Base-by-base conservation (phyloP, 2,329 filamentous ascomycete genomes). In the Botrytis byssoidea region DNA sequence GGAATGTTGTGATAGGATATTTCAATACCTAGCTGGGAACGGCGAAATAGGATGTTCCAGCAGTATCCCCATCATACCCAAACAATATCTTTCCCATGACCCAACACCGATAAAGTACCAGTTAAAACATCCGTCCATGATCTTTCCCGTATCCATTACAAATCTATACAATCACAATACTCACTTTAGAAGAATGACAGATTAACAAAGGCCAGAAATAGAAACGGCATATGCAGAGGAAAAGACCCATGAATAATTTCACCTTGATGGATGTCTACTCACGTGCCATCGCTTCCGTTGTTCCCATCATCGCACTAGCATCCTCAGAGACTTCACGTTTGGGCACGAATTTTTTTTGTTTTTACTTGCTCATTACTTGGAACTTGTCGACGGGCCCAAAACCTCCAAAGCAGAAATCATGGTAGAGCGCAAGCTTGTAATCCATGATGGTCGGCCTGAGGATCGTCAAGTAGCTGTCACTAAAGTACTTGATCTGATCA, bases 131-230 rank as follows among this genome's bases (percentile, higher is more conserved):
- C 5, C 10, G 3, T 0, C 3, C 2, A 25, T 14, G 7, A 61
- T 40, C 10, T 12, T 7, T 4, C 4, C 4, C 6, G 1, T 7
- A 35, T 22, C 1, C 14, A 1, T 40, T 6, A 7, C 20, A 25
- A 1, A 8, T 8, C 0, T 3, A 37, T 37, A n/a, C 3, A 1
- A 25, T 37, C 18, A 2, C 9, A 59, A 2, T 29, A 1, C 5
- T 32, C 55, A 18, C 6, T 29, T 0, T 3, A 20, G 8, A 40
- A 35, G 40, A n/a, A 16, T 8, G 2, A 40, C 40, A 22, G 16
- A 2, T 8, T 4, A 1, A 63, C 5, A 61, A 4, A 61, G 22
- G 8, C 7, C 1, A 6, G 18, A 61, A 16, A 42, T 18, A 14
- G 18, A 1, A 63, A 63, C 1, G 16, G 35, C 3, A 12, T 16